Percentiles rank a stretch among this genome's conserved stretches.
Evolutionary conservation across 83 land plant genomes (phyloP).

Genomic region (Diphasiastrum complanatum): DNA sequence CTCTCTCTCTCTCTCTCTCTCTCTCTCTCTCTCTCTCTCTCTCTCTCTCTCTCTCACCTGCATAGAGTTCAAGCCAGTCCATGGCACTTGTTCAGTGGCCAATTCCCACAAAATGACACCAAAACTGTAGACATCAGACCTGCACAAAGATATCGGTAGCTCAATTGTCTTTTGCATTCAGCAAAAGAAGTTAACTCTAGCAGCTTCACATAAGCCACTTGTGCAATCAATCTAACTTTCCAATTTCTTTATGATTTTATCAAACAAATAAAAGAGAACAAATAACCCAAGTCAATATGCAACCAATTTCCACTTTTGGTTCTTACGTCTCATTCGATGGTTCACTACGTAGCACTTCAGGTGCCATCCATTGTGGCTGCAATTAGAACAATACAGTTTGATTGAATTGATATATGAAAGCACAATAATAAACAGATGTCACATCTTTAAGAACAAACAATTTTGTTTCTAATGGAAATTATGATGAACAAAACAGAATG

Average conservation of each 20-base stretch:
- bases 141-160: constrained; percentile 1
- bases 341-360: constrained; percentile 20
- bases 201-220: not conserved
- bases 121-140: constrained; percentile 25
- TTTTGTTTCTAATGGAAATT: no score
- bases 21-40: no score
- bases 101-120: constrained; percentile 28
- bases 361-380: constrained; percentile 33
- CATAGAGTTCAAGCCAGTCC: constrained; percentile 26
- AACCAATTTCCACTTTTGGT: no score
- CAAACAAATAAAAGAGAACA: no score
- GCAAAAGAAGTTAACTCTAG: not conserved
- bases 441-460: not conserved
- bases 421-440: no score
- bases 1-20: no score
- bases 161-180: no score
- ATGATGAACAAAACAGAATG: no score
- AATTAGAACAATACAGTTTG: no score
- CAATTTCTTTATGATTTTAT: no score
- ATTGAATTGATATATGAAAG: no score
- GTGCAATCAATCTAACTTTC: not conserved
- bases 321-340: constrained; percentile 22
- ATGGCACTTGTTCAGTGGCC: constrained; percentile 20
- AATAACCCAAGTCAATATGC: no score
- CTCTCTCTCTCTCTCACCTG: constrained; percentile 16